phyloP scores from a whole-genome alignment of 371 early-diverging fungal species.

The Apophysomyces elegans region DNA sequence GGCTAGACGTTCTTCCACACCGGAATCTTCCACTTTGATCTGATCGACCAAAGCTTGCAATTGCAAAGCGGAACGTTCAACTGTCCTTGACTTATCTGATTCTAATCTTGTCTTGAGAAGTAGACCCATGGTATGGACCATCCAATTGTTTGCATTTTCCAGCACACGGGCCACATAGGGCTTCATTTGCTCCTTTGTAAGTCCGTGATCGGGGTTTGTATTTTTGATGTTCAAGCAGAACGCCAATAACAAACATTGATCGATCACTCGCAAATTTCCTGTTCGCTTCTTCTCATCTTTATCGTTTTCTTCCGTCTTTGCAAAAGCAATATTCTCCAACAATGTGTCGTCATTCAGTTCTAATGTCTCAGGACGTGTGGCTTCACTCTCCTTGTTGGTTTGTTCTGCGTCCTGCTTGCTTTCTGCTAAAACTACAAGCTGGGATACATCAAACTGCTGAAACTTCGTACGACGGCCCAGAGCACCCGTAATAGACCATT shows the following conservation, averaged over 20 bases:
- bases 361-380: constrained; percentile 67
- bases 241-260: constrained; percentile 90
- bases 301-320: constrained; percentile 49
- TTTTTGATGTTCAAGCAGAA: constrained; percentile 92
- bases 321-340: constrained; percentile 77
- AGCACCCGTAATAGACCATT: constrained; percentile 87
- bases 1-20: constrained; percentile 77
- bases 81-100: constrained; percentile 83
- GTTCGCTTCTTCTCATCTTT: constrained; percentile 48
- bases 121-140: constrained; percentile 93
- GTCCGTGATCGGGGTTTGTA: constrained; percentile 89
- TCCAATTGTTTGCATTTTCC: constrained; percentile 95
- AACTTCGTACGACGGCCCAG: constrained; percentile 93
- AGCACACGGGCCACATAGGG: constrained; percentile 91
- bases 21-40: constrained; percentile 76
- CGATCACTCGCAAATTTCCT: constrained; percentile 70
- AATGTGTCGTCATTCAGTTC: constrained; percentile 91
- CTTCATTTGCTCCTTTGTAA: constrained; percentile 92
- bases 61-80: constrained; percentile 90
- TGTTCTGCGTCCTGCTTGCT: constrained; percentile 40
- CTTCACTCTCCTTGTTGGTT: constrained; percentile 16
- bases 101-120: constrained; percentile 91
- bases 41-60: constrained; percentile 95
- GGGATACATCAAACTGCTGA: constrained; percentile 85
- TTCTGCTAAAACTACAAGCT: constrained; percentile 89